phyloP scores from a whole-genome alignment of 805 yeast species.

The Starmerella vaccinii region DNA sequence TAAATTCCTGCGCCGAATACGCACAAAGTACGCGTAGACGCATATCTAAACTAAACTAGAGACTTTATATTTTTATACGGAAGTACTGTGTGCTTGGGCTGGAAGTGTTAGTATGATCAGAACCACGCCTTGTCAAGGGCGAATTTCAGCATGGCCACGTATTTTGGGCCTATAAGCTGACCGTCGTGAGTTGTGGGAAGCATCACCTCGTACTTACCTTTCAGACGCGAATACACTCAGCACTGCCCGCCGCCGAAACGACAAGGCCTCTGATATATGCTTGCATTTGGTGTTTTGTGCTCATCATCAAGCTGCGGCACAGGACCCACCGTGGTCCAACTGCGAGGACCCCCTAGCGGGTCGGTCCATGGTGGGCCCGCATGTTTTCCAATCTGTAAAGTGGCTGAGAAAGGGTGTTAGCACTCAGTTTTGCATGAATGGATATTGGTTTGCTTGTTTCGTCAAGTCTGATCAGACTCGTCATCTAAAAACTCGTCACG shows the following conservation, averaged over 20 bases:
- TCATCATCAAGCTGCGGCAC: conserved; percentile 44
- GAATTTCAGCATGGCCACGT: conserved; percentile 58
- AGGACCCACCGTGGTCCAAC: conserved; percentile 11
- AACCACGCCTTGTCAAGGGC: conserved; percentile 84
- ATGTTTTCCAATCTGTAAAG: not conserved
- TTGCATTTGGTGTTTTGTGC: conserved; percentile 71
- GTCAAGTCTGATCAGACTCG: conserved; percentile 98
- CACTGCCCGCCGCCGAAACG: conserved; percentile 33
- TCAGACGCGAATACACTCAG: conserved; percentile 53
- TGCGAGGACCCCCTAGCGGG: conserved; percentile 14
- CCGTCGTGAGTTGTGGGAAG: conserved; percentile 58
- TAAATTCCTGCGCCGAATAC: too few relatives aligned
- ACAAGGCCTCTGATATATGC: conserved; percentile 87
- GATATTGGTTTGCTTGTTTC: conserved; percentile 56
- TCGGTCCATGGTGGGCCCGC: not conserved
- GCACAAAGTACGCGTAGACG: too few relatives aligned
- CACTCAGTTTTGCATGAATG: conserved; percentile 90
- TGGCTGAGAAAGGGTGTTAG: conserved; percentile 20
- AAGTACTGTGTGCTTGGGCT: not conserved
- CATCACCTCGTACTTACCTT: conserved; percentile 40
- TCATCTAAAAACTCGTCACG: conserved; percentile 66
- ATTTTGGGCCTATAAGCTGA: conserved; percentile 46
- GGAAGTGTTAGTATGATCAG: conserved; percentile 28
- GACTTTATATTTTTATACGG: not conserved
- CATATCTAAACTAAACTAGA: not conserved